Percentiles rank a stretch among this genome's conserved stretches.
phyloP scores from a whole-genome alignment of 1,139 yeast genomes.

The Saccharomyces hybrid region DNA sequence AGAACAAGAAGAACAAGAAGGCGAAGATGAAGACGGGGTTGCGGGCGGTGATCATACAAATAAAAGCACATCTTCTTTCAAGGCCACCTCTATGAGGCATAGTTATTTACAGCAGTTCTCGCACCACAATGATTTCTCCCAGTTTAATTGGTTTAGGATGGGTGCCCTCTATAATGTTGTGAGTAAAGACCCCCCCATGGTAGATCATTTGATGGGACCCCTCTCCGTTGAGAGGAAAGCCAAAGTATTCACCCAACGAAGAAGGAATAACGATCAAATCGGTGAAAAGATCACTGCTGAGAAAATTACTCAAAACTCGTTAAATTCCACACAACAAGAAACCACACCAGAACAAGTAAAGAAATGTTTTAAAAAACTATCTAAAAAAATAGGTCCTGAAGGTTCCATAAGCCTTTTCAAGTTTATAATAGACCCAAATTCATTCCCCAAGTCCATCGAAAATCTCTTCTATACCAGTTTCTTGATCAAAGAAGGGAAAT shows the following conservation, averaged over 20 bases:
- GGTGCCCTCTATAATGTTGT: constrained; percentile 48
- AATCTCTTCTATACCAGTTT: constrained; percentile 79
- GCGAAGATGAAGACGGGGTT: constrained; percentile 7
- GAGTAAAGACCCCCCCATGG: constrained; percentile 43
- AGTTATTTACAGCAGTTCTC: constrained; percentile 20
- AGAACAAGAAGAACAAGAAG: constrained; percentile 10
- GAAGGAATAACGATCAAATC: constrained; percentile 38
- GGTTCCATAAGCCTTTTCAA: constrained; percentile 51
- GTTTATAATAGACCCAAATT: constrained; percentile 65
- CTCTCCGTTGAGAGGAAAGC: constrained; percentile 53
- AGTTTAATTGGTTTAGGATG: constrained; percentile 51
- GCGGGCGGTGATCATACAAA: constrained; percentile 7
- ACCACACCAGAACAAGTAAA: constrained; percentile 58
- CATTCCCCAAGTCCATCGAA: constrained; percentile 75
- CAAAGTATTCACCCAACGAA: constrained; percentile 34
- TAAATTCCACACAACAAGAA: constrained; percentile 42
- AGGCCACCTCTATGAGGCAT: constrained; percentile 13
- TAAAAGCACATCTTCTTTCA: constrained; percentile 17
- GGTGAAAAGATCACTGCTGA: constrained; percentile 47
- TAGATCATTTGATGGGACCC: constrained; percentile 67
- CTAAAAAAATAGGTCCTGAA: constrained; percentile 28
- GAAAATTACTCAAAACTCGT: constrained; percentile 44
- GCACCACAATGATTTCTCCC: constrained; percentile 24
- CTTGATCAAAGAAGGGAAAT: constrained; percentile 62
- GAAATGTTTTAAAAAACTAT: constrained; percentile 38